phyloP scores from a whole-genome alignment of 2,329 filamentous ascomycete genomes.

The Arthrobotrys entomopaga region DNA sequence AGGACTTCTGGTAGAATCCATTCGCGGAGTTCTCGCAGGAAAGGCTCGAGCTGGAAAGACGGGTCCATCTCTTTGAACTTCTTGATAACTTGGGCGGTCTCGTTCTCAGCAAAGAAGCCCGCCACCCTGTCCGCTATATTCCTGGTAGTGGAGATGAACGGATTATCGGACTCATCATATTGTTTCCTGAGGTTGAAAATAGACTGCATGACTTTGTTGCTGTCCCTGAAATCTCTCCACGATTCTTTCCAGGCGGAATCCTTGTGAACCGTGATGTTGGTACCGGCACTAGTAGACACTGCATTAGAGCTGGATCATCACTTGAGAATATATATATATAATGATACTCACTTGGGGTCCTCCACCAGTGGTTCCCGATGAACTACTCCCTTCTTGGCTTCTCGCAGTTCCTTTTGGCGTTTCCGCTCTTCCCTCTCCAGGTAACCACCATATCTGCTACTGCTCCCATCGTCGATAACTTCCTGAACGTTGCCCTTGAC shows the following conservation, averaged over 20 bases:
- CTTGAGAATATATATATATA: no score
- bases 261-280: slow-evolving; percentile 94
- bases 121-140: slow-evolving; percentile 92
- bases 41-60: slow-evolving; percentile 91
- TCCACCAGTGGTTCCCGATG: slow-evolving; percentile 76
- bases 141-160: slow-evolving; percentile 88
- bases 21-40: slow-evolving; percentile 92
- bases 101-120: slow-evolving; percentile 98
- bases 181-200: slow-evolving; percentile 85
- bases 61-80: slow-evolving; percentile 97
- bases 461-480: slow-evolving; percentile 96
- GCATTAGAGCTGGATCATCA: slow-evolving; percentile 8
- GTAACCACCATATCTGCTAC: slow-evolving; percentile 95
- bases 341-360: slow-evolving; percentile 82
- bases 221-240: slow-evolving; percentile 95
- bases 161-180: slow-evolving; percentile 98
- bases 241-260: slow-evolving; percentile 97
- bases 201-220: slow-evolving; percentile 85
- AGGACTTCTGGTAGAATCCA: slow-evolving; percentile 97
- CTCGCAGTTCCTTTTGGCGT: slow-evolving; percentile 78
- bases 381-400: slow-evolving; percentile 69
- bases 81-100: slow-evolving; percentile 97
- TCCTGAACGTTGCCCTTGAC: slow-evolving; percentile 78
- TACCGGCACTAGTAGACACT: slow-evolving; percentile 78
- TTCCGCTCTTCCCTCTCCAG: slow-evolving; percentile 93